Evolutionary conservation across 1,284 basidiomycete genomes (phyloP), one percentile per base, ranked within the genome.

Genomic region (Heliocybe sulcata): DNA sequence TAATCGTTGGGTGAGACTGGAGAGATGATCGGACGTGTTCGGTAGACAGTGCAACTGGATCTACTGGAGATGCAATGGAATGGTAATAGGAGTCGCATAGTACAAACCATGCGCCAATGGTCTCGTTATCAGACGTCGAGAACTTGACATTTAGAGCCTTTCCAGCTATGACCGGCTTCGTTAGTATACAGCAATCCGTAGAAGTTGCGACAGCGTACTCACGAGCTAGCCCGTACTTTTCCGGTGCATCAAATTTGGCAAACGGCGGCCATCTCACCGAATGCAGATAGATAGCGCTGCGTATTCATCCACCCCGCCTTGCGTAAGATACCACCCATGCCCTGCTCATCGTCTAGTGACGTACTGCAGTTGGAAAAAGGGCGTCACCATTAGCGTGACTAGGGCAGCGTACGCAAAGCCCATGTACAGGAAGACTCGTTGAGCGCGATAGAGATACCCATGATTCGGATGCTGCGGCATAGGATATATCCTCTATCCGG

Each of bases 31-130:
- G 57, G 16, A 79, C 60, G 33, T 58, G 53, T n/a, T 68, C 68
- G 51, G 60, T 63, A 35, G 61, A 76, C 55, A 63, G 75, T 61
- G 60, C 1, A 63, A 64, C 0, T 67, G 74, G 16, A 49, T 29
- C 12, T 60, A 51, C 1, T 54, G 35, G 12, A 70, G 68, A 72
- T 53, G 58, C 60, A 31, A 80, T 66, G 1, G 73, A 65, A 26
- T 77, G 78, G 68, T 90, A 90, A 61, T 80, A 79, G 0, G 73
- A 61, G 51, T 92, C 84, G 1, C 90, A 87, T 49, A 97, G 75
- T 29, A 94, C 72, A 68, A 96, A 93, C 95, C 94, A 98, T 8
- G 89, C 87, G 4, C 95, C 95, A 27, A 98, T 69, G 0, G 76
- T 79, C 57, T 88, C 79, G 50, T 90, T 88, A 65, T 98, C 95